Percentiles rank a stretch among this genome's conserved stretches.
These are phyloP conservation scores for Yarrowia keelungensis DNA, from an alignment of 805 yeast genomes.

Conservation along the genomic window DNA sequence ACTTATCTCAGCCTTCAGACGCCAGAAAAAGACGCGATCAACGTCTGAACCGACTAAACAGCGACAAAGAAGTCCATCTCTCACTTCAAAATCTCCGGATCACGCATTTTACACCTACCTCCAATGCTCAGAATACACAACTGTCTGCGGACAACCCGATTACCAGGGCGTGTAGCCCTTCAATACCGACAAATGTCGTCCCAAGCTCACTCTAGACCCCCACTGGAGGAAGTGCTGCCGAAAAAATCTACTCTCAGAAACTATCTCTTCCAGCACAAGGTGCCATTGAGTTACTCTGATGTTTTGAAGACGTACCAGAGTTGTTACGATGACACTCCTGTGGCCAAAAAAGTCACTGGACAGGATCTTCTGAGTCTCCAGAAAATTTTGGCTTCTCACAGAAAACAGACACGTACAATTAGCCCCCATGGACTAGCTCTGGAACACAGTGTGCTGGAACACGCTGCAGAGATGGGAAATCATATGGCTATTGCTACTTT, in stretches of 20 bases:
- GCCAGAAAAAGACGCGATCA: neutral
- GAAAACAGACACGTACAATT: constrained; percentile 65
- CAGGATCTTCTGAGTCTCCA: constrained; percentile 73
- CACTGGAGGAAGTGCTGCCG: constrained; percentile 33
- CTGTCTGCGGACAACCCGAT: neutral
- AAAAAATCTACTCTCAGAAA: constrained; percentile 42
- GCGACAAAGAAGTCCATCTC: neutral
- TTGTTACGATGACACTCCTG: constrained; percentile 41
- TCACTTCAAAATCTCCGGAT: neutral
- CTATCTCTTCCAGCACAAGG: constrained; percentile 45
- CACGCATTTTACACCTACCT: neutral
- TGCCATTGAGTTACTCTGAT: constrained; percentile 44
- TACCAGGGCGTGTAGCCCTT: constrained; percentile 1
- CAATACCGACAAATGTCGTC: neutral
- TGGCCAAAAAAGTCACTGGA: constrained; percentile 59
- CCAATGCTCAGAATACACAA: constrained; percentile 21
- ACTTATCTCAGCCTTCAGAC: neutral
- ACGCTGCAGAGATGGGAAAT: constrained; percentile 83
- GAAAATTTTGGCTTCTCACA: constrained; percentile 64
- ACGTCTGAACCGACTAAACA: neutral
- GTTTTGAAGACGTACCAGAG: constrained; percentile 43
- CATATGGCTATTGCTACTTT: constrained; percentile 79
- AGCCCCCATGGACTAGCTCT: constrained; percentile 63
- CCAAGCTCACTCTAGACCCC: constrained; percentile 1
- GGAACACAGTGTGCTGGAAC: constrained; percentile 77